Base-by-base conservation (phyloP, 305 asterid genomes). In the Andrographis paniculata region DNA sequence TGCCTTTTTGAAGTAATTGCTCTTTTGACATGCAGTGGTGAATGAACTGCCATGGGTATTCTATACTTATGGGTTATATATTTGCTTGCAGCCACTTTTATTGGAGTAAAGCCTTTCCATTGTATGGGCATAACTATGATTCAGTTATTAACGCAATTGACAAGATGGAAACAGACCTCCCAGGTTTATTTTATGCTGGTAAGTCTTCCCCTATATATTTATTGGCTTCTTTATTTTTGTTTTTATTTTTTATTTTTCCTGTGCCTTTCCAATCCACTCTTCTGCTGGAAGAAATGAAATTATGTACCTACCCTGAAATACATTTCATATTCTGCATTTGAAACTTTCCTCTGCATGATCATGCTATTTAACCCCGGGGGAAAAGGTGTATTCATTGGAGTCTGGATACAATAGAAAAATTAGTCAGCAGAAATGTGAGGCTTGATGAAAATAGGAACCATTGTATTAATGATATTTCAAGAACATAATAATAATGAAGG, bases 111-210 rank as follows among this genome's bases (percentile, higher is more conserved):
- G 95, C 95, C 52, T 84, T 87, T 75, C 94, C 95, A 0, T 50
- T 84, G 20, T 87, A 84, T 33, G 95, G 95, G 63, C 77, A 36
- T 28, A 67, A 66, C 61, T 80, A 87, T 58, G 73, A 53, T 59
- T 71, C 68, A 14, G 88, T 81, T 45, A 55, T 69, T 9, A 63
- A 79, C 55, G 88, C 95, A 56, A 81, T 87, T 48, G 88, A 79
- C 68, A 87, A 77, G 62, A 65, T 87, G 82, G 95, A 87, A 67
- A 73, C 66, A 38, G 67, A 66, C 42, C 97, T 87, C 58, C 95
- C 95, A 8, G 97, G 95, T 28, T 62, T 80, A 20, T 87, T 74
- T 70, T 87, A 87, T 61, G 97, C 95, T 8, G 97, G 97, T 84
- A 71, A 58, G 37, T 40, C 20, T 36, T 22, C 16, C 5, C 11